phyloP scores from a whole-genome alignment of 345 rosid species.

The Mangifera indica region DNA sequence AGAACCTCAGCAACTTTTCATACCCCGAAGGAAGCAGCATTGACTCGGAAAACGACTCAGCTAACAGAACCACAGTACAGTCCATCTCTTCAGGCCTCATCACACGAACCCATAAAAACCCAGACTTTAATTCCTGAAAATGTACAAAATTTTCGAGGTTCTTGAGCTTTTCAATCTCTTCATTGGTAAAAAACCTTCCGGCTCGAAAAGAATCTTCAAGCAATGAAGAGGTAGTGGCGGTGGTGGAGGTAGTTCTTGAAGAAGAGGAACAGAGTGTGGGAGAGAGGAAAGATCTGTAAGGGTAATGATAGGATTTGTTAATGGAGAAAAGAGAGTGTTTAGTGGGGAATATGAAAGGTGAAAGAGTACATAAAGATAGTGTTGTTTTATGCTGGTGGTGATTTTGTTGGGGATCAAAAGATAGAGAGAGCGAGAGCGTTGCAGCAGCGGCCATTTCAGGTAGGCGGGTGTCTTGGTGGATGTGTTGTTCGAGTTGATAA shows the following conservation, averaged over 20 bases:
- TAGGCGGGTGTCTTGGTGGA: too few relatives aligned
- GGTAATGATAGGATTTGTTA: conserved; percentile 33
- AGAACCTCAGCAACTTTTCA: conserved; percentile 57
- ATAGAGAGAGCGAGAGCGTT: conserved; percentile 41
- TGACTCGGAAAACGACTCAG: conserved; percentile 86
- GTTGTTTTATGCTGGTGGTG: conserved; percentile 17
- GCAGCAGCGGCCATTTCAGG: conserved; percentile 37
- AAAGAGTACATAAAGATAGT: conserved; percentile 13
- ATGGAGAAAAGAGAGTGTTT: conserved; percentile 32
- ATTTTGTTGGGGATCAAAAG: conserved; percentile 38
- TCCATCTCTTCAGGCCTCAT: conserved; percentile 82
- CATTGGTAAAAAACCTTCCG: conserved; percentile 60
- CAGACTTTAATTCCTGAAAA: conserved; percentile 49
- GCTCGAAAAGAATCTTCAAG: conserved; percentile 59
- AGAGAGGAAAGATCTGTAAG: conserved; percentile 35
- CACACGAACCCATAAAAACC: conserved; percentile 64
- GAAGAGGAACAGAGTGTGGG: conserved; percentile 31
- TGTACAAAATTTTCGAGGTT: conserved; percentile 61
- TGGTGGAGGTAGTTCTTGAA: conserved; percentile 12
- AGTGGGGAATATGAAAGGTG: conserved; percentile 18
- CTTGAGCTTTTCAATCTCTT: conserved; percentile 67
- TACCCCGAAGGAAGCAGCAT: conserved; percentile 68
- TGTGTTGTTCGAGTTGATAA: too few relatives aligned
- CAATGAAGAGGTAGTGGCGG: conserved; percentile 29
- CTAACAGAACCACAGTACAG: conserved; percentile 56